Conservation (phyloP, 768 basidiomycete genomes). For the Lactarius indigo region DNA sequence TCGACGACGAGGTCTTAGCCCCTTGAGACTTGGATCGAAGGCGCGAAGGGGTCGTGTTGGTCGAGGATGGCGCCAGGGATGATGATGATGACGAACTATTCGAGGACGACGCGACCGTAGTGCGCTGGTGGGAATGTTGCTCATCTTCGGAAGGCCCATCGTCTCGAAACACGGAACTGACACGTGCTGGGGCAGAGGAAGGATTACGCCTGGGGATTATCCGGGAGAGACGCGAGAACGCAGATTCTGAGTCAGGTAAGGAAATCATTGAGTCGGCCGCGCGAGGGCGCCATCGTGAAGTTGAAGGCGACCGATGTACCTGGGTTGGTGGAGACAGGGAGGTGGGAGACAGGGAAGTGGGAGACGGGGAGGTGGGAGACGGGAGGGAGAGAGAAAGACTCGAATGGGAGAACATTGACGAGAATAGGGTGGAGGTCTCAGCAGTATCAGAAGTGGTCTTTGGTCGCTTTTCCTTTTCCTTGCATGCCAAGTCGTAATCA, state of each 20-base stretch:
- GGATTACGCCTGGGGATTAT: neutral
- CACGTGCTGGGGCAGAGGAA: conserved; percentile 13
- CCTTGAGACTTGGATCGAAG: neutral
- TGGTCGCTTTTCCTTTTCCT: conserved; percentile 30
- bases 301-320: neutral
- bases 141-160: conserved; percentile 6
- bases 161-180: neutral
- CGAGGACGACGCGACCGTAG: neutral
- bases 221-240: neutral
- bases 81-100: neutral
- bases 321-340: conserved; percentile 18
- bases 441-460: conserved; percentile 25
- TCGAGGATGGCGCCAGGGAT: neutral
- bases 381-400: conserved; percentile 33
- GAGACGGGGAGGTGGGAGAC: conserved; percentile 19
- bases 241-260: conserved; percentile 5
- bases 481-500: conserved; percentile 59
- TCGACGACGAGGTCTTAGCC: neutral
- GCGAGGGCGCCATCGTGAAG: neutral
- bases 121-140: neutral
- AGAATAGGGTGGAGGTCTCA: conserved; percentile 49
- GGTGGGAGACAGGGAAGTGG: conserved; percentile 1
- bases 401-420: conserved; percentile 54
- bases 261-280: conserved; percentile 6
- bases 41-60: neutral